Conservation (phyloP, 2,329 filamentous ascomycete genomes). For the Epichloe typhina region DNA sequence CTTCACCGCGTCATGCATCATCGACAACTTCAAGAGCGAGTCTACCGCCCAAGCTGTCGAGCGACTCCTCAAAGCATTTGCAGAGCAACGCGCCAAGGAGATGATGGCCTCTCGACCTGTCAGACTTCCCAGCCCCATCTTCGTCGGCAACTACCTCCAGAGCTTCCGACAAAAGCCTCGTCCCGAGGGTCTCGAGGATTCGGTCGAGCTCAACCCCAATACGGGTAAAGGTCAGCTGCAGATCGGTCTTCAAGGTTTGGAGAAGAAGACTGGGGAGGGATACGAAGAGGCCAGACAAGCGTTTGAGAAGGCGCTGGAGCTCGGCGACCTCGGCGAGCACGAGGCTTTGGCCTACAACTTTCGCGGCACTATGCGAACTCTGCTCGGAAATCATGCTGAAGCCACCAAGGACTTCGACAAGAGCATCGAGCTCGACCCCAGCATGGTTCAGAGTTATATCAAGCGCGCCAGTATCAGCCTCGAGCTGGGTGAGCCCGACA, state of each 20-base stretch:
- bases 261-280: slow-evolving; percentile 76
- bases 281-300: slow-evolving; percentile 79
- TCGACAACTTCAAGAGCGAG: slow-evolving; percentile 93
- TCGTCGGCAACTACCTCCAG: slow-evolving; percentile 96
- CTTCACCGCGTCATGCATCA: slow-evolving; percentile 98
- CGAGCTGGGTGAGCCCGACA: slow-evolving; percentile 79
- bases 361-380: slow-evolving; percentile 88
- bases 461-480: slow-evolving; percentile 98
- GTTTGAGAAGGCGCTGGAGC: slow-evolving; percentile 78
- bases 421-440: slow-evolving; percentile 80
- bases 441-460: slow-evolving; percentile 91
- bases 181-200: slow-evolving; percentile 71
- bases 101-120: slow-evolving; percentile 76
- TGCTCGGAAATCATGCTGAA: slow-evolving; percentile 74
- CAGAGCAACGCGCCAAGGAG: slow-evolving; percentile 82
- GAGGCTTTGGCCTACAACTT: slow-evolving; percentile 93
- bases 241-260: slow-evolving; percentile 67
- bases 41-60: slow-evolving; percentile 81
- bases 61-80: slow-evolving; percentile 88
- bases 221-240: slow-evolving; percentile 78
- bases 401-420: slow-evolving; percentile 80
- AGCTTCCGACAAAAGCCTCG: slow-evolving; percentile 81
- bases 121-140: slow-evolving; percentile 88
- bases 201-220: slow-evolving; percentile 61
- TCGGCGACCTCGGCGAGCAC: slow-evolving; percentile 65